Evolutionary conservation across 2,329 filamentous ascomycete species (phyloP).

Genomic region (Rutstroemia sp.): DNA sequence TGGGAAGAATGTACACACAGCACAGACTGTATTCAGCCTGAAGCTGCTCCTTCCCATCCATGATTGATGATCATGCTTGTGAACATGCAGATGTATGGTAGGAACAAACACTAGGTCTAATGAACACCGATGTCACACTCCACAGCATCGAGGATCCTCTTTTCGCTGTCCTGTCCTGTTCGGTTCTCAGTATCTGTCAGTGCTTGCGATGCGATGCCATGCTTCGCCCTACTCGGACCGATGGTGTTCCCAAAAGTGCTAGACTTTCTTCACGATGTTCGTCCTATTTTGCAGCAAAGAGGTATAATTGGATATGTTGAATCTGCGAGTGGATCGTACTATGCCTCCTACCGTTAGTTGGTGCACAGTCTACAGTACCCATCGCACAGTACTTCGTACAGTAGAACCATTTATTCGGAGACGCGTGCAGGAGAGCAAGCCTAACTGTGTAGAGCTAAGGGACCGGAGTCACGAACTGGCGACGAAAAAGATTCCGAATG

Average conservation of each 20-base stretch:
- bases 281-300: not conserved
- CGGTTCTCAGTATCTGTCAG: too few relatives aligned
- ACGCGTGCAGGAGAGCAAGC: not conserved
- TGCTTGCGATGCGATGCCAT: not conserved
- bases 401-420: conserved; percentile 5
- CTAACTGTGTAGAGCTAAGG: conserved; percentile 1
- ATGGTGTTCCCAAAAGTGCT: not conserved
- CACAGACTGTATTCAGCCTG: conserved; percentile 10
- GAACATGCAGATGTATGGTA: not conserved
- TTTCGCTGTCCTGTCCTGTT: too few relatives aligned
- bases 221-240: conserved; percentile 8
- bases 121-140: not conserved
- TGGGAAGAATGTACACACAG: not conserved
- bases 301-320: not conserved
- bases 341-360: conserved; percentile 3
- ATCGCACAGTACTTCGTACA: too few relatives aligned
- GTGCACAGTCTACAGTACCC: not conserved
- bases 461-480: not conserved
- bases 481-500: conserved; percentile 3
- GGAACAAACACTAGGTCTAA: too few relatives aligned
- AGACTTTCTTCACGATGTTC: not conserved
- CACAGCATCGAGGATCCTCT: not conserved
- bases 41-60: not conserved
- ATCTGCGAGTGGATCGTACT: not conserved
- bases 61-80: not conserved